Conservation (phyloP, 2,329 filamentous ascomycete genomes). For the Microsporum canis region DNA sequence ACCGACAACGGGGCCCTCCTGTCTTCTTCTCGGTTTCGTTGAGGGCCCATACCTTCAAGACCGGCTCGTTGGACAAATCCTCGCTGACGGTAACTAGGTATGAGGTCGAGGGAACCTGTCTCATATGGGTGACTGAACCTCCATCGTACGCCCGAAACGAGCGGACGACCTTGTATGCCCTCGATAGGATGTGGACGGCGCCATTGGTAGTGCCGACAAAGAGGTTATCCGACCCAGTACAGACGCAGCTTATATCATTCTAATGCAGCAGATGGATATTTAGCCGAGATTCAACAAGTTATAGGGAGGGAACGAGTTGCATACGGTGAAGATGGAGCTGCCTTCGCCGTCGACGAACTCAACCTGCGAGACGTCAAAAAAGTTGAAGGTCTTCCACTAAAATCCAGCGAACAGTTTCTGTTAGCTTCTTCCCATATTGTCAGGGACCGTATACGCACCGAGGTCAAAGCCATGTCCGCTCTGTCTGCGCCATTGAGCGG, state of each 20-base stretch:
- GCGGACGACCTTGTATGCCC: slow-evolving; percentile 73
- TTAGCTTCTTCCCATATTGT: neutral
- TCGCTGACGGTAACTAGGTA: slow-evolving; percentile 72
- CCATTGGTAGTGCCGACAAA: slow-evolving; percentile 83
- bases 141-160: slow-evolving; percentile 78
- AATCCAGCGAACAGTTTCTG: neutral
- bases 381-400: slow-evolving; percentile 98
- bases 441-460: slow-evolving; percentile 21
- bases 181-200: slow-evolving; percentile 73
- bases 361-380: slow-evolving; percentile 90
- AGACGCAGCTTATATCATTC: slow-evolving; percentile 67
- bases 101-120: slow-evolving; percentile 77
- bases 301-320: slow-evolving; percentile 10
- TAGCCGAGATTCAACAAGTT: neutral
- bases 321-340: slow-evolving; percentile 67
- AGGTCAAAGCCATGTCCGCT: slow-evolving; percentile 35
- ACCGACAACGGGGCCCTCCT: slow-evolving; percentile 75
- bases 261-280: slow-evolving; percentile 16
- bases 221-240: slow-evolving; percentile 76
- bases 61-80: slow-evolving; percentile 74
- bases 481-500: slow-evolving; percentile 23
- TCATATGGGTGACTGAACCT: slow-evolving; percentile 73
- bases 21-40: slow-evolving; percentile 93
- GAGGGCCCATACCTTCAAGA: slow-evolving; percentile 94
- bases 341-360: slow-evolving; percentile 70